Conservation (phyloP, 768 basidiomycete genomes). For the Russula brevipes region DNA sequence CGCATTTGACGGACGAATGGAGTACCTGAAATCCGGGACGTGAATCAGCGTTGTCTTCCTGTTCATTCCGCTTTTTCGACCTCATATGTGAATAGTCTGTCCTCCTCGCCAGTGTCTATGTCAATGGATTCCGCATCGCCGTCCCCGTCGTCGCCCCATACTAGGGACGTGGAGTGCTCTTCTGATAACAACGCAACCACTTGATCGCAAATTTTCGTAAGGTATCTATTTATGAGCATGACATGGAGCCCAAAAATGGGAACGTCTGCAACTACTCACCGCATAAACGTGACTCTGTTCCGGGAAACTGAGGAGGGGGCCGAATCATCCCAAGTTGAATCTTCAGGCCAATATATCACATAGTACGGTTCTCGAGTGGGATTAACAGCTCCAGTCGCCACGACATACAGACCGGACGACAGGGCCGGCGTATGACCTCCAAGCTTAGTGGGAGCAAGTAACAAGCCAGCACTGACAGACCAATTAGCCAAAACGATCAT, state of each 20-base stretch:
- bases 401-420: slow-evolving; percentile 1
- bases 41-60: slow-evolving; percentile 45
- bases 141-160: slow-evolving; percentile 38
- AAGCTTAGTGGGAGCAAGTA: slow-evolving; percentile 16
- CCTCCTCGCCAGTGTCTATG: slow-evolving; percentile 39
- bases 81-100: slow-evolving; percentile 49
- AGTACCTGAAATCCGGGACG: slow-evolving; percentile 45
- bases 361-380: slow-evolving; percentile 34
- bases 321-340: slow-evolving; percentile 52
- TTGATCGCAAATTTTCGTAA: slow-evolving; percentile 44
- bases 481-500: too few species aligned
- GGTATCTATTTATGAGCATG: not conserved
- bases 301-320: slow-evolving; percentile 41
- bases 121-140: slow-evolving; percentile 28
- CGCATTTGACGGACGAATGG: not conserved
- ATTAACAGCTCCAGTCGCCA: not conserved
- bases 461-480: slow-evolving; percentile 31
- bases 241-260: not conserved
- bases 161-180: slow-evolving; percentile 41
- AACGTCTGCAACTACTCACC: slow-evolving; percentile 34
- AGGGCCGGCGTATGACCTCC: not conserved
- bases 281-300: slow-evolving; percentile 59
- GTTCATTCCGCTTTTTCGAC: slow-evolving; percentile 51
- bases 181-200: slow-evolving; percentile 46
- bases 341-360: slow-evolving; percentile 59